Evolutionary conservation across 164 flowering plant species (phyloP).

Genomic region (Magnolia changhungtana): DNA sequence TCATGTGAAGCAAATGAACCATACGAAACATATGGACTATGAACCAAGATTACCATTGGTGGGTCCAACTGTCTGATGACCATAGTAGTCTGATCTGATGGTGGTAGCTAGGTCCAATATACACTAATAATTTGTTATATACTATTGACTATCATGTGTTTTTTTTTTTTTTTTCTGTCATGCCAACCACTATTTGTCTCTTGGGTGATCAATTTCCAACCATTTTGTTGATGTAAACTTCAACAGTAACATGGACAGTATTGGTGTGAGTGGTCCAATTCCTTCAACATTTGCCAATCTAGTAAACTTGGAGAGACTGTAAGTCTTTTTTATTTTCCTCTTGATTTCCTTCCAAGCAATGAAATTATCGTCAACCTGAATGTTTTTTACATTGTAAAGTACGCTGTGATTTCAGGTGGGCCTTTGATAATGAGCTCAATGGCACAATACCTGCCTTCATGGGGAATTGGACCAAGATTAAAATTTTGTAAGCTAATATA

Average conservation of each 20-base stretch:
- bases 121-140: too few relatives aligned
- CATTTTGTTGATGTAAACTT: background rate
- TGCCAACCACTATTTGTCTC: too few relatives aligned
- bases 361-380: background rate
- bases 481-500: conserved; percentile 26
- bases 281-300: conserved; percentile 34
- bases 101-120: too few relatives aligned
- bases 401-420: conserved; percentile 44
- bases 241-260: conserved; percentile 31
- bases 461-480: conserved; percentile 53
- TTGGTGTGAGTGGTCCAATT: conserved; percentile 40
- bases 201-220: too few relatives aligned
- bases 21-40: too few relatives aligned
- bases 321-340: conserved; percentile 5
- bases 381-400: background rate
- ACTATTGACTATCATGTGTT: too few relatives aligned
- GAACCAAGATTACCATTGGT: too few relatives aligned
- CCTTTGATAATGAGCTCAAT: conserved; percentile 50
- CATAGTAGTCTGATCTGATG: too few relatives aligned
- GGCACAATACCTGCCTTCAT: conserved; percentile 57
- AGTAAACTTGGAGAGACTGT: conserved; percentile 26
- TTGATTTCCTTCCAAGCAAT: background rate
- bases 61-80: too few relatives aligned
- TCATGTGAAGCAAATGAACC: too few relatives aligned
- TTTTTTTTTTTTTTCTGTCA: too few relatives aligned